Conservation (phyloP, 257 asterid genomes). For the Phtheirospermum japonicum region DNA sequence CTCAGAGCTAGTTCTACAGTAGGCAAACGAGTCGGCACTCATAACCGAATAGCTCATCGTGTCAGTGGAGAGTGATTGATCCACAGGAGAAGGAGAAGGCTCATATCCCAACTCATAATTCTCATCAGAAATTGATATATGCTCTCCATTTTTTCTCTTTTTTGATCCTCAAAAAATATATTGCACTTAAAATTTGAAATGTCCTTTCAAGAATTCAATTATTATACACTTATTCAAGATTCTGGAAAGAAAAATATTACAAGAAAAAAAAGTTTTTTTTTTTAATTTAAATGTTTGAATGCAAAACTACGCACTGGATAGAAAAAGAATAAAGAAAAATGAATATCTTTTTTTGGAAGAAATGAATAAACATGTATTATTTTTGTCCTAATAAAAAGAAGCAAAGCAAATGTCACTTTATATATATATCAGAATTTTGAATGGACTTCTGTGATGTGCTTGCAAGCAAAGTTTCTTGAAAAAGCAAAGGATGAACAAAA, state of each 20-base stretch:
- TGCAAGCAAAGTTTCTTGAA: slow-evolving; percentile 32
- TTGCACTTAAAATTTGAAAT: slow-evolving; percentile 12
- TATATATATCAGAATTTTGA: not conserved
- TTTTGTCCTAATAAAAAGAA: too few relatives aligned
- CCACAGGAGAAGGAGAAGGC: slow-evolving; percentile 36
- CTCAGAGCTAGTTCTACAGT: slow-evolving; percentile 67
- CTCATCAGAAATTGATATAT: slow-evolving; percentile 45
- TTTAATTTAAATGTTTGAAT: slow-evolving; percentile 36
- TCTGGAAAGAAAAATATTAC: slow-evolving; percentile 26
- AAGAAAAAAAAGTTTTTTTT: not conserved
- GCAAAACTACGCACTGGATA: slow-evolving; percentile 34
- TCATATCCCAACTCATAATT: slow-evolving; percentile 50
- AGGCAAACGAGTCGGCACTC: slow-evolving; percentile 59
- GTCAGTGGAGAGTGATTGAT: slow-evolving; percentile 38
- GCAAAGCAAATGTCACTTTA: not conserved
- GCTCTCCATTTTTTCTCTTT: slow-evolving; percentile 43
- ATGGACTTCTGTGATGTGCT: slow-evolving; percentile 27
- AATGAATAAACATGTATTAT: too few relatives aligned
- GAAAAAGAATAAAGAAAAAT: too few relatives aligned
- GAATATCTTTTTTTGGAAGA: too few relatives aligned
- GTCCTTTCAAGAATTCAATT: slow-evolving; percentile 1
- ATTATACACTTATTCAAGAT: slow-evolving; percentile 30
- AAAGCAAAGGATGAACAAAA: slow-evolving; percentile 11
- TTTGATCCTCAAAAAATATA: too few relatives aligned
- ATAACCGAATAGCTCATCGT: slow-evolving; percentile 35